Evolutionary conservation across 2,329 filamentous ascomycete genomes (phyloP).

Genomic region (Celoporthe dispersa): DNA sequence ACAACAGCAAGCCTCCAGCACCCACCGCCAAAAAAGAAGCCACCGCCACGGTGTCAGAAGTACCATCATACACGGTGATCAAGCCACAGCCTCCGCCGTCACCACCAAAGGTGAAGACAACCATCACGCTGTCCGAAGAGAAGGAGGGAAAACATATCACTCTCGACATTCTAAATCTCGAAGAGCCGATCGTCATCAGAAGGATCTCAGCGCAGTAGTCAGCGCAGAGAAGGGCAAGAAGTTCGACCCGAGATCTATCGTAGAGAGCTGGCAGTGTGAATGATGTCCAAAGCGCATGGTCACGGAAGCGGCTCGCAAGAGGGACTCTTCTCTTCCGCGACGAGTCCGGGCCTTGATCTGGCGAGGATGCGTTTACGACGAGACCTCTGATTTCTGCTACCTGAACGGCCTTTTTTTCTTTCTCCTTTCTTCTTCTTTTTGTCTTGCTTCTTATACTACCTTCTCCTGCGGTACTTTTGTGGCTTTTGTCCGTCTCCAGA

Average conservation of each 20-base stretch:
- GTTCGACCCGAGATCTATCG: conserved; percentile 25
- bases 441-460: background rate
- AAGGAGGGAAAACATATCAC: conserved; percentile 13
- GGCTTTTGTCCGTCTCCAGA: background rate
- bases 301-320: background rate
- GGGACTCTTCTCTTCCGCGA: background rate
- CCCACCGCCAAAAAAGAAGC: conserved; percentile 11
- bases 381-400: background rate
- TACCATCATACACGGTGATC: conserved; percentile 13
- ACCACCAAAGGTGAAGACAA: conserved; percentile 19
- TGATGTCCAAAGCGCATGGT: background rate
- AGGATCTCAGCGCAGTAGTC: conserved; percentile 22
- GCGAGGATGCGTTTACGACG: background rate
- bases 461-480: background rate
- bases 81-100: conserved; percentile 19
- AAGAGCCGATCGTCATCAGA: conserved; percentile 23
- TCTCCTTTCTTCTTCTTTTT: background rate
- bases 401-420: background rate
- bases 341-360: background rate
- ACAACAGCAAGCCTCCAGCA: conserved; percentile 4
- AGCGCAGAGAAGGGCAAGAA: conserved; percentile 22
- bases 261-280: conserved; percentile 25
- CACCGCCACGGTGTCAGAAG: conserved; percentile 7
- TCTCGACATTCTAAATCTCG: conserved; percentile 15
- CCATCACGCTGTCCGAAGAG: conserved; percentile 18